Evolutionary conservation across 768 basidiomycete genomes (phyloP), one percentile per base, ranked within the genome.

Genomic region (Boletales sp.): DNA sequence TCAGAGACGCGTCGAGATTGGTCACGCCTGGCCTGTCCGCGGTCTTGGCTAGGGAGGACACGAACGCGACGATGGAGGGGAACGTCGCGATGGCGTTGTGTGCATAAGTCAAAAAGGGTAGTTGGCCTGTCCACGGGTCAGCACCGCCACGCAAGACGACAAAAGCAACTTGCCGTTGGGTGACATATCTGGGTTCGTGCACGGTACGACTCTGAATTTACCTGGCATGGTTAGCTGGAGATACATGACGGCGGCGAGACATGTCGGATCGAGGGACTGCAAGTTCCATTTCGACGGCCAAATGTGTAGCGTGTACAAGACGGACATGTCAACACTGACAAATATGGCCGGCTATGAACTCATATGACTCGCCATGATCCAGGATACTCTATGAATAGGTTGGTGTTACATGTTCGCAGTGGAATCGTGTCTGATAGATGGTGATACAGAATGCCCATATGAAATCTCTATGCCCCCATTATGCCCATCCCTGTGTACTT

Each of bases 231-330:
- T 69, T 19, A 84, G 67, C 61, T 90, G 87, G 24, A 90, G 77
- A 59, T 83, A 84, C 39, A 90, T 67, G 5, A 86, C 68, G 1
- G 87, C 77, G 5, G 82, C 78, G 18, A 88, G 71, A 63, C 82
- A 87, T 14, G 74, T 64, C 0, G 86, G 79, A 48, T 91, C 86
- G 41, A 82, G 72, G 4, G 88, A 89, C 17, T 80, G 77, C 10
- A 89, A 62, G 36, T 72, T 73, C 80, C 82, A 88, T 62, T 74
- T 71, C 5, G 74, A 73, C 1, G 90, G 86, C 86, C 86, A 90
- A 50, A 90, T 69, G 65, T 90, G 73, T 17, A 91, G 69, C 12
- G 43, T 48, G 48, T 57, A 68, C 7, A 51, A 31, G 49, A 40
- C 21, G 13, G 32, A 19, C 21, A 17, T 17, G 38, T 18, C 18